These are phyloP conservation scores for Cercospora beticola DNA, from an alignment of 2,329 filamentous ascomycete genomes.

Conservation along the genomic window DNA sequence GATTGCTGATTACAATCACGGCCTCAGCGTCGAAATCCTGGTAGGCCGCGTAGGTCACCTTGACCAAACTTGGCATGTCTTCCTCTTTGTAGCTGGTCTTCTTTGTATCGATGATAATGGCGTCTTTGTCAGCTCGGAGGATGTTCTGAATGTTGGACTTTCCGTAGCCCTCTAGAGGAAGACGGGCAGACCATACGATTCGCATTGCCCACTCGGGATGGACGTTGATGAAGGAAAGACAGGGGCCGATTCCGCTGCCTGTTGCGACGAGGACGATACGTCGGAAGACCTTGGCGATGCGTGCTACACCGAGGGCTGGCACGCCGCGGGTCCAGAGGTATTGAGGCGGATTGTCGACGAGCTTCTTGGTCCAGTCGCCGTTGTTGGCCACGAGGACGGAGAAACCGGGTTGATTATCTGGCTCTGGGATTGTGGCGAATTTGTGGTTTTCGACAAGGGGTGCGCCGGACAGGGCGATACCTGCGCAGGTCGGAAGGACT, in stretches of 20 bases:
- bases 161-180: conserved; percentile 64
- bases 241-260: conserved; percentile 71
- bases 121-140: conserved; percentile 57
- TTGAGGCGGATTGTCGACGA: conserved; percentile 62
- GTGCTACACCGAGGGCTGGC: conserved; percentile 66
- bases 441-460: conserved; percentile 65
- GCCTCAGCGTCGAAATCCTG: conserved; percentile 58
- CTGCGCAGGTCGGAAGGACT: conserved; percentile 50
- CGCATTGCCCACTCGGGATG: conserved; percentile 51
- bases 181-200: conserved; percentile 67
- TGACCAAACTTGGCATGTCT: conserved; percentile 62
- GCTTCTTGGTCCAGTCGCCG: conserved; percentile 69
- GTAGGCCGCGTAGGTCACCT: conserved; percentile 54
- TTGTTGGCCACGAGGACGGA: conserved; percentile 70
- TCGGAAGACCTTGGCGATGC: conserved; percentile 65
- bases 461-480: conserved; percentile 27
- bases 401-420: conserved; percentile 55
- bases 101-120: conserved; percentile 67
- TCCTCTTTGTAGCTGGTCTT: conserved; percentile 33
- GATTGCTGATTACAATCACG: conserved; percentile 72
- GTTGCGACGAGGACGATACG: conserved; percentile 67
- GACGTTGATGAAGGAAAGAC: conserved; percentile 60
- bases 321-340: conserved; percentile 68
- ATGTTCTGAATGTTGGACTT: conserved; percentile 57
- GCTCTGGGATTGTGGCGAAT: conserved; percentile 70